Percentiles rank a stretch among this genome's conserved stretches.
Conservation (phyloP, 2,329 filamentous ascomycete species). For the Aspergillus sp. region DNA sequence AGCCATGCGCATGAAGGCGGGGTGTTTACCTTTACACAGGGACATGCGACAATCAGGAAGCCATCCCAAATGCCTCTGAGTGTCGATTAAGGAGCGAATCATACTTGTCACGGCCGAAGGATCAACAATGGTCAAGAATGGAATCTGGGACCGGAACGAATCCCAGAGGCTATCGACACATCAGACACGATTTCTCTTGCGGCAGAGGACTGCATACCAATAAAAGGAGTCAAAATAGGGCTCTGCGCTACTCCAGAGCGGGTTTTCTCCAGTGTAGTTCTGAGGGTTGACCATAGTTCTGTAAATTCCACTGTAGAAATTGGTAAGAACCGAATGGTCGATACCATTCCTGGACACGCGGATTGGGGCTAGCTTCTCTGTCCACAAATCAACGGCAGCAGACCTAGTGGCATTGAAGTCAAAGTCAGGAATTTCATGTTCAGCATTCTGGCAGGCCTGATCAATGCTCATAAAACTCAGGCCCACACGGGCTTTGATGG, state of each 20-base stretch:
- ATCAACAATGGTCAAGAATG: conserved; percentile 67
- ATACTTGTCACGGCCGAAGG: conserved; percentile 62
- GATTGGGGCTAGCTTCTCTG: conserved; percentile 50
- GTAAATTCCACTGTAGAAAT: conserved; percentile 70
- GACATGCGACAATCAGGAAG: conserved; percentile 74
- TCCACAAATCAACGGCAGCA: conserved; percentile 59
- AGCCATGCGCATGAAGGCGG: neutral
- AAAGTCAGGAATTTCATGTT: conserved; percentile 64
- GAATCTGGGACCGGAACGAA: conserved; percentile 66
- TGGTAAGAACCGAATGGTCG: conserved; percentile 41
- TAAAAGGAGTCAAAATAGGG: conserved; percentile 76
- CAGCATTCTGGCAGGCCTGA: conserved; percentile 67
- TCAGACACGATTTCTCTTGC: conserved; percentile 10
- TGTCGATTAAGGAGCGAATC: conserved; percentile 69
- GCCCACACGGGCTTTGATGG: conserved; percentile 64
- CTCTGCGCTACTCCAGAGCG: conserved; percentile 62
- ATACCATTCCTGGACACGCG: conserved; percentile 35
- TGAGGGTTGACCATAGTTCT: conserved; percentile 69
- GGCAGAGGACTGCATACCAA: conserved; percentile 47
- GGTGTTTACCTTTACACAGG: conserved; percentile 55
- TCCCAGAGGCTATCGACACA: conserved; percentile 59
- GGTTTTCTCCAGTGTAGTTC: conserved; percentile 72
- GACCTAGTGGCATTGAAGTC: conserved; percentile 57
- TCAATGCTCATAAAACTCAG: conserved; percentile 67
- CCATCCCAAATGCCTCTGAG: conserved; percentile 68